These are phyloP conservation scores for Elsinoe arachidis DNA, from an alignment of 2,329 filamentous ascomycete species.

Conservation along the genomic window DNA sequence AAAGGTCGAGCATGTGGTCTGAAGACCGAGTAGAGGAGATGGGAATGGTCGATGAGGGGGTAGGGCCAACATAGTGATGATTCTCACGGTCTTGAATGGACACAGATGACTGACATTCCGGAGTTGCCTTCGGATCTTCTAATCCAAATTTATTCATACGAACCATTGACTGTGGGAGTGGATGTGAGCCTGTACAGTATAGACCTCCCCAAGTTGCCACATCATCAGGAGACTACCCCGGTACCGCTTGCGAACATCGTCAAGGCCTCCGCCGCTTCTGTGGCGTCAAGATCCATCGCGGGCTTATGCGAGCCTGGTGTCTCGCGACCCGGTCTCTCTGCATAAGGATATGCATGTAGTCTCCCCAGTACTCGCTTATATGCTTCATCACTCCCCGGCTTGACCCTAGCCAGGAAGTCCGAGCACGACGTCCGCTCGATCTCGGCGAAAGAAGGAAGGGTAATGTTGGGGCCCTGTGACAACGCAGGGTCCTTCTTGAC, in stretches of 20 bases:
- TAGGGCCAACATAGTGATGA: too few relatives aligned
- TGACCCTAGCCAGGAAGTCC: constrained; percentile 15
- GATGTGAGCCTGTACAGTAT: too few relatives aligned
- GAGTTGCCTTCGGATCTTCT: too few relatives aligned
- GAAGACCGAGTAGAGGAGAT: too few relatives aligned
- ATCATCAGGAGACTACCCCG: not conserved
- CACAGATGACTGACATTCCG: too few relatives aligned
- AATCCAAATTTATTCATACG: too few relatives aligned
- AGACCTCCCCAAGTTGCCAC: too few relatives aligned
- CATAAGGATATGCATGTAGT: constrained; percentile 15
- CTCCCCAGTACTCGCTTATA: constrained; percentile 6
- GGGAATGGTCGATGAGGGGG: too few relatives aligned
- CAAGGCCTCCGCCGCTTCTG: constrained; percentile 18
- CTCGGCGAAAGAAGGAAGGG: constrained; percentile 3
- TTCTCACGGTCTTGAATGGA: too few relatives aligned
- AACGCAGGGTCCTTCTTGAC: constrained; percentile 3
- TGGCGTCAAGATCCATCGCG: constrained; percentile 16
- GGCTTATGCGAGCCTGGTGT: constrained; percentile 14
- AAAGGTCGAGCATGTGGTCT: too few relatives aligned
- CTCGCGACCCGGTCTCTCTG: constrained; percentile 5
- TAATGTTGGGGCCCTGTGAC: not conserved
- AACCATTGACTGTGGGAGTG: too few relatives aligned
- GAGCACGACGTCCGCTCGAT: constrained; percentile 15
- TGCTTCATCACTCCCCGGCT: constrained; percentile 9
- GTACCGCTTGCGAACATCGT: constrained; percentile 7